Evolutionary conservation across 2,329 filamentous ascomycete genomes (phyloP).

Genomic region (Arachnopeziza araneosa): DNA sequence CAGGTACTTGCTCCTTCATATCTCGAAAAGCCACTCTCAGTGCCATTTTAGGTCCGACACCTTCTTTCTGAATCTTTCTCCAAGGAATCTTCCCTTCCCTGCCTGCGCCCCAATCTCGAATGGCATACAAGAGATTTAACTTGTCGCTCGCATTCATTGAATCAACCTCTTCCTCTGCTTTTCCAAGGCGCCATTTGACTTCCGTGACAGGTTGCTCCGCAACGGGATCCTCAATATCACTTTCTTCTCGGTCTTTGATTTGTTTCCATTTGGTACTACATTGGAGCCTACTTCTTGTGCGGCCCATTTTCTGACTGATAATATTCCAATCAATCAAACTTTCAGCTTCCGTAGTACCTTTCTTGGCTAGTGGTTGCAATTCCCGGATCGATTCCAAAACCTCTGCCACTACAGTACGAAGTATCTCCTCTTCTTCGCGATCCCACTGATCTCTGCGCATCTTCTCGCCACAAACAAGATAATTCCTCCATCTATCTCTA

Average conservation of each 20-base stretch:
- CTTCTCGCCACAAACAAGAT: conserved; percentile 52
- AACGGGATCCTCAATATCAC: conserved; percentile 15
- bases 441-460: conserved; percentile 52
- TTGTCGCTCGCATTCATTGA: conserved; percentile 42
- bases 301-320: conserved; percentile 57
- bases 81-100: conserved; percentile 46
- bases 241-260: conserved; percentile 21
- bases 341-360: conserved; percentile 37
- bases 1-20: conserved; percentile 24
- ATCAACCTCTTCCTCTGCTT: conserved; percentile 38
- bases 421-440: conserved; percentile 47
- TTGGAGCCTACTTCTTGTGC: conserved; percentile 59
- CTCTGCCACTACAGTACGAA: conserved; percentile 43
- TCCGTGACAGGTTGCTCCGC: conserved; percentile 22
- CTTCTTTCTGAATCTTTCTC: conserved; percentile 39
- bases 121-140: conserved; percentile 38
- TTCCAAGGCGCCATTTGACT: conserved; percentile 38
- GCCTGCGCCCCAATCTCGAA: conserved; percentile 37
- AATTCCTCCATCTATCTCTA: conserved; percentile 66
- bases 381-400: conserved; percentile 45
- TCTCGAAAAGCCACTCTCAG: conserved; percentile 25
- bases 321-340: conserved; percentile 57
- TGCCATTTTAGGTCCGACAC: conserved; percentile 31
- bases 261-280: conserved; percentile 62
- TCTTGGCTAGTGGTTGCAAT: conserved; percentile 18